Conservation (phyloP, 2,329 filamentous ascomycete genomes). For the Penicillium janthinellum region DNA sequence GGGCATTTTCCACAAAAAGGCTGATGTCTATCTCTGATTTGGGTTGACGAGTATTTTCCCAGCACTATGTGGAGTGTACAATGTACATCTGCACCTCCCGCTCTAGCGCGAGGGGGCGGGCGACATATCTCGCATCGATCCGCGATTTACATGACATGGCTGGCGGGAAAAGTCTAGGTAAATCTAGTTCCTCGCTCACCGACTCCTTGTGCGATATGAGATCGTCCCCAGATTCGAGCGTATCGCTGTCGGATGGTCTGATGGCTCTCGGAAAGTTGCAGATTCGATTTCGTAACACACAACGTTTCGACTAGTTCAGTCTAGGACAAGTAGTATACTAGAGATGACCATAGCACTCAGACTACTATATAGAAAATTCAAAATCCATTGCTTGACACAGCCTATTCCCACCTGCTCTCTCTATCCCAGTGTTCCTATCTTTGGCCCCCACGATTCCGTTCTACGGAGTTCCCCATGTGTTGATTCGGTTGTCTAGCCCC, state of each 20-base stretch:
- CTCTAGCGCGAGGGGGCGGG: not conserved
- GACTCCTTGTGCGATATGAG: slow-evolving; percentile 8
- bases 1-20: not conserved
- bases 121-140: not conserved
- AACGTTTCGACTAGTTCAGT: not conserved
- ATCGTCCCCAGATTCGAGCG: slow-evolving; percentile 9
- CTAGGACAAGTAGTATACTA: not conserved
- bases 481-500: slow-evolving; percentile 7
- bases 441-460: not conserved
- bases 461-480: not conserved
- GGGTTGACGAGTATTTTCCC: not conserved
- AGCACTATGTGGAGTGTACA: not conserved
- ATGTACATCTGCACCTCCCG: not conserved
- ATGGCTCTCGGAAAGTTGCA: not conserved
- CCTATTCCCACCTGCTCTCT: not conserved
- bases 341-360: not conserved
- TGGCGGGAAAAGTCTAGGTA: not conserved
- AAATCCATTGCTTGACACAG: not conserved
- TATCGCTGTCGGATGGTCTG: not conserved
- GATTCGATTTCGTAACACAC: not conserved
- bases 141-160: slow-evolving; percentile 14
- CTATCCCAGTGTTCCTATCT: not conserved
- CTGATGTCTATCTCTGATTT: not conserved
- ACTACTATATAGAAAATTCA: not conserved
- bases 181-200: slow-evolving; percentile 9